A percentile compares a stretch with the other conserved stretches of the same genome.
Evolutionary conservation across 345 rosid genomes (phyloP).

Genomic region (Punica granatum): DNA sequence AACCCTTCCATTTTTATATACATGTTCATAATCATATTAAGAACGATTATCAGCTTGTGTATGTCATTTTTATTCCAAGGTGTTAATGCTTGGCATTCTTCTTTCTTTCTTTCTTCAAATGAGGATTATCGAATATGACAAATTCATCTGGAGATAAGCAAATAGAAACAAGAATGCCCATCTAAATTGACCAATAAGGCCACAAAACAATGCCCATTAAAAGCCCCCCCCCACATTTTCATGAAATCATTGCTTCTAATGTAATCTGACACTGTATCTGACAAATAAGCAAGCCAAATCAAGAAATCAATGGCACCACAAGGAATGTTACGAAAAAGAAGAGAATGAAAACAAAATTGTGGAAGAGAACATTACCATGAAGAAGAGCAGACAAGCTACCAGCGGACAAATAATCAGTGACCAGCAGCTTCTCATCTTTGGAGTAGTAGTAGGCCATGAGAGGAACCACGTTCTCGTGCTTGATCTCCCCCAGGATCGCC

Average conservation of each 20-base stretch:
- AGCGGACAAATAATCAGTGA: conserved; percentile 68
- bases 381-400: conserved; percentile 93
- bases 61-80: neutral
- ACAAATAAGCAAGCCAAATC: neutral
- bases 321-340: no score
- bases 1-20: no score
- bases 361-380: conserved; percentile 49
- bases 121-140: no score
- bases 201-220: no score
- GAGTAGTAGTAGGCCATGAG: conserved; percentile 79
- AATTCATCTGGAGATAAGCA: no score
- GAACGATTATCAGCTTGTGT: neutral
- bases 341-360: neutral
- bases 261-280: no score
- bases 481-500: conserved; percentile 66
- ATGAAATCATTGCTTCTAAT: no score
- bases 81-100: no score
- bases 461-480: conserved; percentile 73
- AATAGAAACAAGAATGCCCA: no score
- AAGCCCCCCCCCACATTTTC: no score
- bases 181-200: no score
- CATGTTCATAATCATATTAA: neutral
- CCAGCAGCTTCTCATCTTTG: conserved; percentile 86
- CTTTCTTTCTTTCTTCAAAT: no score
- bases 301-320: neutral